Percentiles rank a stretch among this genome's conserved stretches.
Evolutionary conservation across 2,329 filamentous ascomycete species (phyloP).

Genomic region (Catunica adiposa): DNA sequence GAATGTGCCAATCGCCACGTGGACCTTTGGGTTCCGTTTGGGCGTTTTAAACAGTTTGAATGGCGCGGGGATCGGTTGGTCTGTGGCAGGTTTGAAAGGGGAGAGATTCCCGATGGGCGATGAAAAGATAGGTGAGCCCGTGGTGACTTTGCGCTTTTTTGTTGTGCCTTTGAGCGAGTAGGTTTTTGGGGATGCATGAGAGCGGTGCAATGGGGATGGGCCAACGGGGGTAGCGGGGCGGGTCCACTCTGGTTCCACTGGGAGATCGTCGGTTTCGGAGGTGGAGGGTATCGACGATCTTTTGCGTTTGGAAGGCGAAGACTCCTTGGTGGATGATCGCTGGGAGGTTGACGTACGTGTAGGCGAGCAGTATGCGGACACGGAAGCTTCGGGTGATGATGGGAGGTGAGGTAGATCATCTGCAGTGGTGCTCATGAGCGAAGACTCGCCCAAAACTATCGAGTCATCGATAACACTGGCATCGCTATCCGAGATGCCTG

Average conservation of each 20-base stretch:
- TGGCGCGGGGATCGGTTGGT: neutral
- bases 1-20: neutral
- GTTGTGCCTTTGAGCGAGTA: constrained; percentile 1
- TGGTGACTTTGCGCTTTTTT: neutral
- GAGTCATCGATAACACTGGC: neutral
- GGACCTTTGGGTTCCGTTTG: neutral
- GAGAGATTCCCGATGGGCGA: neutral
- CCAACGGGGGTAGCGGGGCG: neutral
- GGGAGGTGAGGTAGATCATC: neutral
- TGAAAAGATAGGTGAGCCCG: neutral
- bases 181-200: constrained; percentile 4
- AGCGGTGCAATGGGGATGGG: neutral
- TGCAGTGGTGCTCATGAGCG: neutral
- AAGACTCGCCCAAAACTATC: neutral
- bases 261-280: neutral
- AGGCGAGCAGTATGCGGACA: neutral
- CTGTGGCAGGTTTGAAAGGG: neutral
- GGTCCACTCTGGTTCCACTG: neutral
- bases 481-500: neutral
- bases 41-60: neutral
- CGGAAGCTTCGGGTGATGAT: neutral
- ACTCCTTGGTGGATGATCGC: neutral
- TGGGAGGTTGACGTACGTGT: neutral
- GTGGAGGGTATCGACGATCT: neutral
- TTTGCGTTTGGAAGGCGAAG: neutral